Base-by-base conservation (phyloP, 345 rosid genomes). In the Linum lewisii region DNA sequence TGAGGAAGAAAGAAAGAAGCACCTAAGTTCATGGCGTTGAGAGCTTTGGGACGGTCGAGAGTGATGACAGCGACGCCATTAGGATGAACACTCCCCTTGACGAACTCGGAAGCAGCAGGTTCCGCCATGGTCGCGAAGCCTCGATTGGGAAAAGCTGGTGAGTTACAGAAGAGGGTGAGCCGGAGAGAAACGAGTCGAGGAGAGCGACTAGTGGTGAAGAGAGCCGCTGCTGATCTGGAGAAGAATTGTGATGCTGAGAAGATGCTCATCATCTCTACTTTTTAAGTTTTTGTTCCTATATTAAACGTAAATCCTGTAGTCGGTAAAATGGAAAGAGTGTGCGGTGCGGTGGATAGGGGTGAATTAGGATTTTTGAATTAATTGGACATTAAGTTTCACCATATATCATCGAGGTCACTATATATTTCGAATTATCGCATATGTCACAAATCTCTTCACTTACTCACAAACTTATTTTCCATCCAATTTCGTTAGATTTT, bases 1-100 rank as follows among this genome's bases (percentile, higher is more conserved):
- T 38, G 2, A 24, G 6, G 20, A 21, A 20, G 4, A 18, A 18
- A n/a, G 42, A 18, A 21, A 65, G 23, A 21, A 42, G 2, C 10
- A 88, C 96, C 92, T 74, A 84, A 69, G 74, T 75, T 86, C 98
- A 92, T 92, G 80, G 98, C 98, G 68, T 92, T 92, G 78, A 88
- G 95, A 62, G 98, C 87, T 71, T 83, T 86, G 59, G 95, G 88
- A 24, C 96, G 96, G 72, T 92, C 87, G 69, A 88, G 87, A 69
- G 95, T 92, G 77, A 92, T 76, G 74, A 86, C 78, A 3, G 98
- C 98, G 73, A 92, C 87, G 58, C 98, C 98, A 66, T 88, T 92
- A 44, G 87, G 84, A 62, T 72, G 64, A 63, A 92, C 77, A 59
- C 68, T 67, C 19, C 93, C 95, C 70, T 83, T 88, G 14, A 88